Evolutionary conservation across 1,139 yeast genomes (phyloP).

Genomic region (Suhomyces atakaporum): DNA sequence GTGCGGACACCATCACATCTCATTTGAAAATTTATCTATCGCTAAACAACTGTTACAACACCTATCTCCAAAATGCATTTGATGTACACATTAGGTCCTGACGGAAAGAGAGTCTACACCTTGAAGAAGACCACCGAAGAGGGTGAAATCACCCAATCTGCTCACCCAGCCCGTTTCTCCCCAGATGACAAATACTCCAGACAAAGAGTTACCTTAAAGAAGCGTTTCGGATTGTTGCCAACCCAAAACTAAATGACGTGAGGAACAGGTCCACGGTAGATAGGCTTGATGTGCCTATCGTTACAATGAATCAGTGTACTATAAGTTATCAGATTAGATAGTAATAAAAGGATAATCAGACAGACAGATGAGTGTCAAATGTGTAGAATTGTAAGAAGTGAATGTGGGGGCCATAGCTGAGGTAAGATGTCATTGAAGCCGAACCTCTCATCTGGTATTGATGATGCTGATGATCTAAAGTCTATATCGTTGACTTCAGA

Average conservation of each 20-base stretch:
- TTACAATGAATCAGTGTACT: conserved; percentile 5
- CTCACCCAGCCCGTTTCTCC: conserved; percentile 99
- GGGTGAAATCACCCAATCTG: conserved; percentile 97
- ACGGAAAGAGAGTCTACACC: conserved; percentile 95
- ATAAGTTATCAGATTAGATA: conserved; percentile 5
- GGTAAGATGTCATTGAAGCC: too few species aligned
- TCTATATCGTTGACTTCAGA: too few species aligned
- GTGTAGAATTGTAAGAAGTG: background rate
- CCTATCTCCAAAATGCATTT: conserved; percentile 71
- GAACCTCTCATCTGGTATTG: too few species aligned
- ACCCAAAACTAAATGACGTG: conserved; percentile 60
- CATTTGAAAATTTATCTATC: conserved; percentile 12
- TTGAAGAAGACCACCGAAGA: conserved; percentile 74
- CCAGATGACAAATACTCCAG: conserved; percentile 99
- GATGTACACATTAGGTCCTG: conserved; percentile 94
- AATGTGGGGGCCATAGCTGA: too few species aligned
- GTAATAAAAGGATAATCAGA: conserved; percentile 3
- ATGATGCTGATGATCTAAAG: too few species aligned
- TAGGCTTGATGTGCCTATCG: too few species aligned
- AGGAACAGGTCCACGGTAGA: too few species aligned
- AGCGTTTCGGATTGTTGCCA: conserved; percentile 88
- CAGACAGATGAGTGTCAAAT: too few species aligned
- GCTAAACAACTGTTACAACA: background rate
- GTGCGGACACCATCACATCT: conserved; percentile 12
- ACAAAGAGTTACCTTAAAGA: conserved; percentile 97